These are phyloP conservation scores for Pythium aquatile DNA, from an alignment of 352 stramenopile species.

Conservation along the genomic window DNA sequence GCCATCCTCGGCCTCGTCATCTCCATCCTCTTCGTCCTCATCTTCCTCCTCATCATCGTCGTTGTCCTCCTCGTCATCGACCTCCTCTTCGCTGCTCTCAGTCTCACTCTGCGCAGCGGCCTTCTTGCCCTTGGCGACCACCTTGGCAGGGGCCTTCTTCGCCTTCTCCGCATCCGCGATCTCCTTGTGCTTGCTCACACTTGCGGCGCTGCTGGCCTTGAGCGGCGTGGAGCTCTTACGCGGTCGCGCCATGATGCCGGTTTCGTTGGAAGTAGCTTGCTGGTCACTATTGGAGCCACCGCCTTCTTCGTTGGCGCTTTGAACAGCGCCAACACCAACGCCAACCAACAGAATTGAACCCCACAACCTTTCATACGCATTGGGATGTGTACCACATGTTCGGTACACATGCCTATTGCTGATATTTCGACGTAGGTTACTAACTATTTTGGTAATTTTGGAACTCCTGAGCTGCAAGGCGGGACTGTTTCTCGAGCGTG, in stretches of 20 bases:
- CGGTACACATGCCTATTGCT: constrained; percentile 10
- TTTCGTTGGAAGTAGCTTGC: constrained; percentile 2
- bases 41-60: constrained; percentile 63
- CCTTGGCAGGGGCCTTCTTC: constrained; percentile 13
- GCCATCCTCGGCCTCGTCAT: constrained; percentile 41
- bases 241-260: constrained; percentile 20
- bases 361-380: constrained; percentile 28
- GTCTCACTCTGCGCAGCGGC: constrained; percentile 38
- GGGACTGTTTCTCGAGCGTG: constrained; percentile 3
- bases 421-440: constrained; percentile 7
- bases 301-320: constrained; percentile 6
- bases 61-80: constrained; percentile 40
- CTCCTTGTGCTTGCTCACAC: constrained; percentile 24
- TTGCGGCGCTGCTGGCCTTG: constrained; percentile 28
- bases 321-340: constrained; percentile 13
- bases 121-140: constrained; percentile 1
- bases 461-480: background rate
- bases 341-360: constrained; percentile 27
- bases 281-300: constrained; percentile 21
- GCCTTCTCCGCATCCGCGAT: constrained; percentile 8
- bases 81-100: constrained; percentile 48
- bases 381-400: constrained; percentile 10
- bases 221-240: constrained; percentile 24
- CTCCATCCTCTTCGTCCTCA: constrained; percentile 45
- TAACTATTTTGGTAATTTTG: background rate